Base-by-base conservation (phyloP, 1,139 yeast species). In the Lodderomyces metapsilosis region DNA sequence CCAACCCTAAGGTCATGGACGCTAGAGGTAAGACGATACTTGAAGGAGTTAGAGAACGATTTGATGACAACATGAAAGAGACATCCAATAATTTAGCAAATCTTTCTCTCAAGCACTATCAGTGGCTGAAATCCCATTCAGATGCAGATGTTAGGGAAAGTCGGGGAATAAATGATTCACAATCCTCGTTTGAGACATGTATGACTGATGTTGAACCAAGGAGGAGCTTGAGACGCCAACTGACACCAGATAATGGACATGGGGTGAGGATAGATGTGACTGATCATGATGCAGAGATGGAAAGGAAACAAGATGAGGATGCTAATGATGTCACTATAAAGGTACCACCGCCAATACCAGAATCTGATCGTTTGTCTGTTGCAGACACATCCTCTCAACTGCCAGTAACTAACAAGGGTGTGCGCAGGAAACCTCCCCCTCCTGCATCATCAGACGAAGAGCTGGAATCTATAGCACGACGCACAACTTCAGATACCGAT, bases 381-480 rank as follows among this genome's bases (percentile, higher is more conserved):
- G 30, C 30, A 7, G 25, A 16, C 22, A 21, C 21, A 39, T 40
- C 36, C 23, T 23, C 23, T 11, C 23, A 36, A 13, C 44, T 17
- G 25, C 34, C 16, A 12, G 17, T 25, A 37, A 15, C 43, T 3
- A 42, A 43, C 21, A 40, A 38, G 21, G 21, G 43, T 9, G 52
- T 48, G 41, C 53, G 49, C 41, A 45, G 68, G 31, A 62, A 61
- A 41, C 68, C 68, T 9, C 68, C 68, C 11, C 66, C 64, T 20
- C 31, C 28, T 8, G 8, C 22, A 5, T 20, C 22, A 17, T 39
- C 27, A 5, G 34, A 39, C 6, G 36, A 41, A 18, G 40, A 37
- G 13, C 30, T 11, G 15, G 18, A 23, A n/a, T 12, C 20, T 7
- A 28, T 28, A 15, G 17, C 32, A 15, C 32, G 32, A 8, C 32